These are phyloP conservation scores for Russula griseocarnosa DNA, from an alignment of 768 basidiomycete species.

Conservation along the genomic window DNA sequence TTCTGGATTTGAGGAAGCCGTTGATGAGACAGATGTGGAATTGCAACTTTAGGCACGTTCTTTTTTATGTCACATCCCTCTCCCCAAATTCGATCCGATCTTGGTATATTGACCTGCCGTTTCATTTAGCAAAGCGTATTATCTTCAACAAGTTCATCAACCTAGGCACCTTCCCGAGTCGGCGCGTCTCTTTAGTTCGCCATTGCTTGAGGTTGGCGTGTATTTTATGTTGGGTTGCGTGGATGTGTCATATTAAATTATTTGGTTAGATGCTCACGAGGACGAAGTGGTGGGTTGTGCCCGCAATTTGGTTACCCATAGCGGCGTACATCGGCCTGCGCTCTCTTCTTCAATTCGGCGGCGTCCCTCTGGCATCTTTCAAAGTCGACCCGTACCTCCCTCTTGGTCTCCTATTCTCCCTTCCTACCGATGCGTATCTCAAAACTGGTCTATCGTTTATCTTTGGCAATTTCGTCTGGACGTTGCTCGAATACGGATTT, in stretches of 20 bases:
- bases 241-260: conserved; percentile 1
- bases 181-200: conserved; percentile 82
- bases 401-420: conserved; percentile 42
- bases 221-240: conserved; percentile 5
- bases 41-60: conserved; percentile 69
- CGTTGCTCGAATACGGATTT: conserved; percentile 84
- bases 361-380: conserved; percentile 62
- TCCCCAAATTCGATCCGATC: background rate
- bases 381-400: conserved; percentile 53
- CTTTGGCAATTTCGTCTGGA: conserved; percentile 88
- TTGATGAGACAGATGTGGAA: conserved; percentile 84
- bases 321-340: conserved; percentile 72
- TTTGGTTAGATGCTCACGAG: conserved; percentile 63
- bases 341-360: conserved; percentile 71
- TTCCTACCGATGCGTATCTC: conserved; percentile 49
- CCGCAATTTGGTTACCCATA: conserved; percentile 89
- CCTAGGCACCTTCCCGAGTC: conserved; percentile 82
- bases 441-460: conserved; percentile 70
- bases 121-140: conserved; percentile 77
- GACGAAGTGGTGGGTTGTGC: conserved; percentile 92
- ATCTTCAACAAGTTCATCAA: conserved; percentile 94
- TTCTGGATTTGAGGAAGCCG: conserved; percentile 85
- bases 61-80: background rate
- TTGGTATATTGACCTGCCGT: conserved; percentile 7
- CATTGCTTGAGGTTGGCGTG: conserved; percentile 66